These are phyloP conservation scores for Diutina scorzettiae DNA, from an alignment of 1,139 yeast species.

Conservation along the genomic window DNA sequence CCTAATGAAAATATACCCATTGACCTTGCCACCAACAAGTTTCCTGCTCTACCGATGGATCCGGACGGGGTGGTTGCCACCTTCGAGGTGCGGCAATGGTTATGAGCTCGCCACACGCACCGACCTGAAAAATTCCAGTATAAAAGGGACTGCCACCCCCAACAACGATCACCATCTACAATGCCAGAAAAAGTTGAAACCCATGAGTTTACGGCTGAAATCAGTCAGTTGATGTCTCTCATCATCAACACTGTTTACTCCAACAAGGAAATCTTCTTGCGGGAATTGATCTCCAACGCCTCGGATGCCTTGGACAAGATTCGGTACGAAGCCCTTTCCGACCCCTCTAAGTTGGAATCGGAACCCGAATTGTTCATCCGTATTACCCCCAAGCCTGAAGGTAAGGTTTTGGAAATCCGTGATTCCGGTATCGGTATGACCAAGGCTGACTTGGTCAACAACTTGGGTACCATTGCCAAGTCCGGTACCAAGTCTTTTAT, in stretches of 20 bases:
- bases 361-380: conserved; percentile 97
- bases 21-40: too few relatives aligned
- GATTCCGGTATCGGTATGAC: conserved; percentile 99
- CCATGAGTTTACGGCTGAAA: conserved; percentile 99
- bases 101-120: too few relatives aligned
- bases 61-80: too few relatives aligned
- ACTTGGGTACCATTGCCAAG: conserved; percentile 99
- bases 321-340: conserved; percentile 92
- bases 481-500: conserved; percentile 99
- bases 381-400: conserved; percentile 92
- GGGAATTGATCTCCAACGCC: conserved; percentile 98
- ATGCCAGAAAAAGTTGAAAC: conserved; percentile 47
- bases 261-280: conserved; percentile 96
- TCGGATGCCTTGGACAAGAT: conserved; percentile 95
- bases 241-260: conserved; percentile 99
- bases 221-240: conserved; percentile 99
- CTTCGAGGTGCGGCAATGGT: too few relatives aligned
- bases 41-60: too few relatives aligned
- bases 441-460: conserved; percentile 97
- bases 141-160: too few relatives aligned
- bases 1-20: too few relatives aligned
- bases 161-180: neutral
- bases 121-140: too few relatives aligned
- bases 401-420: conserved; percentile 90
- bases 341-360: conserved; percentile 81